A percentile compares a stretch with the other conserved stretches of the same genome.
Conservation (phyloP, 305 asterid genomes). For the Coffea humblotiana region DNA sequence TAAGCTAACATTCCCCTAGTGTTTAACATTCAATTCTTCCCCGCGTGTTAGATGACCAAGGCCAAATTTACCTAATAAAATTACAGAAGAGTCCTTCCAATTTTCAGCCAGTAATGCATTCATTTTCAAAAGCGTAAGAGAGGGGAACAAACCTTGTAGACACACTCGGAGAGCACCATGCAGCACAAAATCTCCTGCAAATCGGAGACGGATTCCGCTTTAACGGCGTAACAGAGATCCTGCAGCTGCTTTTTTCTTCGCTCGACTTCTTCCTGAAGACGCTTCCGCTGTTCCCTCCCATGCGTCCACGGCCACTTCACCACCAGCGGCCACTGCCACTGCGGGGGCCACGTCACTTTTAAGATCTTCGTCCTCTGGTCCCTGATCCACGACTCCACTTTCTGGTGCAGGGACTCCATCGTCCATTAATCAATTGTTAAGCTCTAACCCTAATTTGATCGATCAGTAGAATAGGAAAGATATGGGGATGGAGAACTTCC, state of each 20-base stretch:
- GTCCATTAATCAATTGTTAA: constrained; percentile 34
- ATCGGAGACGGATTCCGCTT: constrained; percentile 83
- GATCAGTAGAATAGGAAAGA: not conserved
- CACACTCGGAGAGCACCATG: constrained; percentile 98
- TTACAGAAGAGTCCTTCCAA: not conserved
- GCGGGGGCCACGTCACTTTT: constrained; percentile 79
- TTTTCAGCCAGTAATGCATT: not conserved
- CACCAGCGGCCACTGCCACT: constrained; percentile 78
- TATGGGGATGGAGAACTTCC: not conserved
- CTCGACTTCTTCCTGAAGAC: constrained; percentile 66
- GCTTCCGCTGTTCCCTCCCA: constrained; percentile 65
- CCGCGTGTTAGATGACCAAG: not conserved
- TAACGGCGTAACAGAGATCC: constrained; percentile 72
- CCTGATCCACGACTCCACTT: constrained; percentile 91
- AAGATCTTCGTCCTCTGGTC: constrained; percentile 76
- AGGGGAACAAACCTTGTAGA: constrained; percentile 62
- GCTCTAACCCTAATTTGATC: constrained; percentile 10
- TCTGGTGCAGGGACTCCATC: constrained; percentile 80
- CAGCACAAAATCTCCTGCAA: constrained; percentile 94
- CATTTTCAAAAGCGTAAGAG: not conserved
- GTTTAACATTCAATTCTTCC: no score
- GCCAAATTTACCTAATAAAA: not conserved
- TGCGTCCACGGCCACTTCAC: constrained; percentile 91
- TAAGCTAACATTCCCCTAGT: not conserved
- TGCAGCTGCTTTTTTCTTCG: constrained; percentile 74